Conservation (phyloP, 495 filamentous ascomycete species). For the Hypoxylon cercidicola region DNA sequence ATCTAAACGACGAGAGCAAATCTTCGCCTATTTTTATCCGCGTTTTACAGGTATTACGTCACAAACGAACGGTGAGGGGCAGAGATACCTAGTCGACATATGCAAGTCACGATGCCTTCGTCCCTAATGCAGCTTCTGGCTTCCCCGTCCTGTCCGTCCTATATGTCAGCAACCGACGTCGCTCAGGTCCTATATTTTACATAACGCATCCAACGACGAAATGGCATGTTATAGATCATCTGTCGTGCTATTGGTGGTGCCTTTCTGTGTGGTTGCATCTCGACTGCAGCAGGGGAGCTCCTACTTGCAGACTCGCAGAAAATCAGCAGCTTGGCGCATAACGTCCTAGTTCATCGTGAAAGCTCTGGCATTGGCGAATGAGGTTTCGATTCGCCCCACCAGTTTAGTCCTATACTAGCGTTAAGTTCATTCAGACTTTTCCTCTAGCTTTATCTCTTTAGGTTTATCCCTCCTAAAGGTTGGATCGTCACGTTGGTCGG, state of each 20-base stretch:
- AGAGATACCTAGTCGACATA: too few species aligned
- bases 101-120: too few species aligned
- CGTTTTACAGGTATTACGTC: too few species aligned
- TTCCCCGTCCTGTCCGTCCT: background rate
- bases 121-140: background rate
- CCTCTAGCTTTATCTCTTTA: slow-evolving; percentile 28
- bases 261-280: slow-evolving; percentile 6
- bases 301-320: background rate
- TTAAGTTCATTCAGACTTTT: slow-evolving; percentile 6
- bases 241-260: slow-evolving; percentile 20
- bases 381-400: slow-evolving; percentile 14
- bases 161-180: slow-evolving; percentile 26
- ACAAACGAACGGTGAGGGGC: too few species aligned
- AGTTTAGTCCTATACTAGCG: slow-evolving; percentile 5
- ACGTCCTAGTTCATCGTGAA: slow-evolving; percentile 15
- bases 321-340: slow-evolving; percentile 33
- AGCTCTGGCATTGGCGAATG: slow-evolving; percentile 33
- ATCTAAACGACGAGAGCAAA: too few species aligned
- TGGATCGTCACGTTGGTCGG: slow-evolving; percentile 18
- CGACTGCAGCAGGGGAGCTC: background rate
- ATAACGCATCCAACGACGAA: slow-evolving; percentile 25
- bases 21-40: too few species aligned
- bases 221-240: background rate
- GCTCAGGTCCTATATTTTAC: slow-evolving; percentile 16
- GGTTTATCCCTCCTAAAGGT: slow-evolving; percentile 14